These are phyloP conservation scores for Benincasa hispida DNA, from an alignment of 306 rosid species.

Conservation along the genomic window DNA sequence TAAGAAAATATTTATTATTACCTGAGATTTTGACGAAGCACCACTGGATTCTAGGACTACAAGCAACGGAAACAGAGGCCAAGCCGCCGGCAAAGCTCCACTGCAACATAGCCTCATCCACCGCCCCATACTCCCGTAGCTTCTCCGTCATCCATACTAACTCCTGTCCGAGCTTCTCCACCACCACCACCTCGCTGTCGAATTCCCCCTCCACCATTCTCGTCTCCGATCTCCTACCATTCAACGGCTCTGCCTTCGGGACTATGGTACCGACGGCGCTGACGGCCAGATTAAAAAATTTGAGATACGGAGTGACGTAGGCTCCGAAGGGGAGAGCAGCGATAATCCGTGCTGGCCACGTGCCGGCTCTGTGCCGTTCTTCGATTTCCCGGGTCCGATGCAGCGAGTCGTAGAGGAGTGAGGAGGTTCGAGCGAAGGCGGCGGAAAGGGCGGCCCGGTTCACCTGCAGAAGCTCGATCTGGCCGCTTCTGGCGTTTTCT, in stretches of 20 bases:
- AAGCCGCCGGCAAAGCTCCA: conserved; percentile 26
- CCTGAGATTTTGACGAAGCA: conserved; percentile 27
- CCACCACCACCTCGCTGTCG: conserved; percentile 15
- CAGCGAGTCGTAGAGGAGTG: conserved; percentile 10
- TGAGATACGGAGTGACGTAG: conserved; percentile 17
- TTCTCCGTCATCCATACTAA: conserved; percentile 20
- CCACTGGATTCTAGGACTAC: conserved; percentile 21
- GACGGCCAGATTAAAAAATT: conserved; percentile 9
- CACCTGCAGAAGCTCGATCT: conserved; percentile 14
- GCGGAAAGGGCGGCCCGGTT: conserved; percentile 21
- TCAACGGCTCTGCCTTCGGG: conserved; percentile 5
- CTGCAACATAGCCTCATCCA: conserved; percentile 24
- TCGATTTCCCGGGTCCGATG: not conserved
- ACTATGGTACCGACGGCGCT: conserved; percentile 8
- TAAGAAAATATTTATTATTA: too few relatives aligned
- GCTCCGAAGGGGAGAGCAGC: conserved; percentile 17
- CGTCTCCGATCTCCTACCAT: not conserved
- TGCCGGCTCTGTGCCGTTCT: not conserved
- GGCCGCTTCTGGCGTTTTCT: conserved; percentile 21
- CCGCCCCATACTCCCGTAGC: conserved; percentile 23
- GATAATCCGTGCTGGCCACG: conserved; percentile 17
- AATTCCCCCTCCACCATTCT: not conserved
- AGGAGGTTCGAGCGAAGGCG: conserved; percentile 21
- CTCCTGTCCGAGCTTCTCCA: conserved; percentile 29
- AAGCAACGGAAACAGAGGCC: conserved; percentile 19